Conservation (phyloP, 305 asterid species). For the Withania somnifera region DNA sequence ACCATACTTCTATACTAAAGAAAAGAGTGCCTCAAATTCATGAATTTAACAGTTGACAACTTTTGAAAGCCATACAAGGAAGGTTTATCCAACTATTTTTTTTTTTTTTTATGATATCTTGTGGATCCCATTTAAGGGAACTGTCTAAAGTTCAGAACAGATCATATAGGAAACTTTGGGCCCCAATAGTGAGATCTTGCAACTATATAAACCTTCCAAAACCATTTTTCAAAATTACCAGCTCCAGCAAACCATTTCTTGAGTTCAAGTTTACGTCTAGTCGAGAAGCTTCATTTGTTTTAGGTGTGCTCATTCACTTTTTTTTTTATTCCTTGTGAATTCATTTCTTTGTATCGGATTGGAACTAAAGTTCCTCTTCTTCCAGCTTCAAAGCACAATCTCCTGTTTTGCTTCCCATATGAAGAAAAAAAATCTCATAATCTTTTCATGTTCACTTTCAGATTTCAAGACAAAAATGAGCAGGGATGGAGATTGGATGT, state of each 20-base stretch:
- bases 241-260: conserved; percentile 2
- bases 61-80: background rate
- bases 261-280: background rate
- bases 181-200: conserved; percentile 23
- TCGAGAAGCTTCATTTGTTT: background rate
- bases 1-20: too few relatives aligned
- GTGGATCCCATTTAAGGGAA: conserved; percentile 27
- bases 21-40: background rate
- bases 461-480: conserved; percentile 18
- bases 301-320: conserved; percentile 3
- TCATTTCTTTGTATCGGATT: background rate
- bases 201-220: conserved; percentile 25
- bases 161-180: conserved; percentile 8
- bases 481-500: conserved; percentile 67
- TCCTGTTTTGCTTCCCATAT: background rate
- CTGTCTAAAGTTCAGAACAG: conserved; percentile 2
- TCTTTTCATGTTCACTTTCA: background rate
- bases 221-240: conserved; percentile 21
- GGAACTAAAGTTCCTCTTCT: too few relatives aligned
- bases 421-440: background rate
- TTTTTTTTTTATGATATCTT: conserved; percentile 12
- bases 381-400: too few relatives aligned
- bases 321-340: background rate
- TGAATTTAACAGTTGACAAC: background rate
- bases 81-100: conserved; percentile 2